Conservation (phyloP, 495 filamentous ascomycete genomes). For the Tuber indicum region DNA sequence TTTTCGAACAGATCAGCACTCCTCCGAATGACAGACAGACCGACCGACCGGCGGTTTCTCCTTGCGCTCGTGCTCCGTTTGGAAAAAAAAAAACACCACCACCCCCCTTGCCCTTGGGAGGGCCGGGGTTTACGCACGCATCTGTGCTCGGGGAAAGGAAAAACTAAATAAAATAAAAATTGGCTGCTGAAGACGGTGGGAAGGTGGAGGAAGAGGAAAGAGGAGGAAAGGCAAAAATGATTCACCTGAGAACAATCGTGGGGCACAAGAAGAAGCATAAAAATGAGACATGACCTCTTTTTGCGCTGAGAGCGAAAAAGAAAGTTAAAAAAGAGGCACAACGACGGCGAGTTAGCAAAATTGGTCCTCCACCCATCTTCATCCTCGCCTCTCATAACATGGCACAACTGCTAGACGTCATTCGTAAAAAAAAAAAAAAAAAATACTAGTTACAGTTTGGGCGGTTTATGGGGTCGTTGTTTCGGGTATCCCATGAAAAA, state of each 20-base stretch:
- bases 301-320: background rate
- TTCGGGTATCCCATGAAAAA: background rate
- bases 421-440: background rate
- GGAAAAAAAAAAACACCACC: background rate
- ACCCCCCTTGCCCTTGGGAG: background rate
- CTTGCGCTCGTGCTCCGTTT: background rate
- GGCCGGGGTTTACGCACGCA: background rate
- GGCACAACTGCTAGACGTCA: background rate
- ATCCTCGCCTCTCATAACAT: background rate
- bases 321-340: background rate
- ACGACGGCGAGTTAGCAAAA: background rate
- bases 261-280: background rate
- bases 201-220: no score
- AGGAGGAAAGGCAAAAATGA: background rate
- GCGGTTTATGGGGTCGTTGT: background rate
- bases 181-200: background rate
- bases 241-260: background rate
- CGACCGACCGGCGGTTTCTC: background rate
- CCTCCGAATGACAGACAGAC: background rate
- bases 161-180: background rate
- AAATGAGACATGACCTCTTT: background rate
- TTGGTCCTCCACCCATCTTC: background rate
- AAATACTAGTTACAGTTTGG: background rate
- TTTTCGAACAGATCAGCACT: background rate
- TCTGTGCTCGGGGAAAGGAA: background rate